Evolutionary conservation across 192 early-diverging fungal species (phyloP), one percentile per base, ranked within the genome.

Genomic region (Coemansia sp.): DNA sequence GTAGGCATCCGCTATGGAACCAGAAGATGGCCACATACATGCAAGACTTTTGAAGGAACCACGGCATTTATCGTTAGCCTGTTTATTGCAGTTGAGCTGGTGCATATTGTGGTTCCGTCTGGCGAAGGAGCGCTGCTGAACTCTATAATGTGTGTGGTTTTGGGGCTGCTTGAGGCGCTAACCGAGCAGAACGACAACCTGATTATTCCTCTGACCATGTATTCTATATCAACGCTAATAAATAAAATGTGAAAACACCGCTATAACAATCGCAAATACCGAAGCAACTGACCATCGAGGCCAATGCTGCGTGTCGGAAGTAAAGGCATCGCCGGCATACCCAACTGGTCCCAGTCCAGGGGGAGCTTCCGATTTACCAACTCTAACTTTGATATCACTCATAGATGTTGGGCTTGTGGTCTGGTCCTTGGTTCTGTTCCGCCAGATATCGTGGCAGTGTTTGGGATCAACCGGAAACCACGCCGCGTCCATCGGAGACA

Each of bases 151-250:
- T 73, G 53, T 31, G 43, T 44, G 8, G 50, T 69, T 21, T 44
- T 82, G 70, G 91, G 79, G 1, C 57, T 90, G 57, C 66, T 96
- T 16, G 93, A 96, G 59, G 93, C 92, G 3, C 73, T 89, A 48
- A 90, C 93, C 2, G 86, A 83, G 46, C 94, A 98, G 77, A 98
- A 98, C 62, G 96, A 98, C 66, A 98, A 98, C 66, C 70, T 96
- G 30, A 74, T 94, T 17, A 84, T 97, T 48, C 94, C 96, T 3
- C 80, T 93, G 46, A 85, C 81, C 48, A 85, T 87, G 75, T 84
- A 81, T 53, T 58, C 87, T 2, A 53, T 49, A 2, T 32, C 49
- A 2, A n/a, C 16, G 49, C 58, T 38, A 17, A 15, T 28, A 26
- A 26, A 26, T 26, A 26, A 26, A 26, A 26, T 26, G 4, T 26